A percentile compares a stretch with the other conserved stretches of the same genome.
phyloP scores from a whole-genome alignment of 129 eudicot species.

The Gnaphalium uliginosum region DNA sequence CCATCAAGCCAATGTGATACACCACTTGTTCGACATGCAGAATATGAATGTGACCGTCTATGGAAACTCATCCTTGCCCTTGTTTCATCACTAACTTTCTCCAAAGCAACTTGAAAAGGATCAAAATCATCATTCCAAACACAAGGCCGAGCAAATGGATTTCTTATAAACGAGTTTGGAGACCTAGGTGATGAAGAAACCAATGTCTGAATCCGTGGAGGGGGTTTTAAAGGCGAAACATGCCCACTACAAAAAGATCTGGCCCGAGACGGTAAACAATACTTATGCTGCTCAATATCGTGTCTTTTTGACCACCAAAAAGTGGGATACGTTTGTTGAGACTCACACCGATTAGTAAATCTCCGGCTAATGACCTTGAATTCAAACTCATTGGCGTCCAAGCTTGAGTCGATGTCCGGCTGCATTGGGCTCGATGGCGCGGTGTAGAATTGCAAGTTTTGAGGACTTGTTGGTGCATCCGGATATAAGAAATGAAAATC shows the following conservation, averaged over 20 bases:
- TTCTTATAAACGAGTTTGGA: conserved; percentile 34
- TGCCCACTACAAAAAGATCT: conserved; percentile 9
- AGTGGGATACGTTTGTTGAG: conserved; percentile 3
- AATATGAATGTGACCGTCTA: conserved; percentile 57
- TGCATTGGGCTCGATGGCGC: conserved; percentile 61
- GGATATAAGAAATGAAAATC: conserved; percentile 39
- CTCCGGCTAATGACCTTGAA: conserved; percentile 47
- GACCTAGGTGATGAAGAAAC: conserved; percentile 48
- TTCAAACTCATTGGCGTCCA: conserved; percentile 46
- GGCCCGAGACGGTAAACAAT: not conserved
- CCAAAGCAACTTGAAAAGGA: conserved; percentile 72
- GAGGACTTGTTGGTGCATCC: conserved; percentile 38
- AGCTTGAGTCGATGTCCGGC: not conserved
- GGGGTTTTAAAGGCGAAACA: conserved; percentile 38
- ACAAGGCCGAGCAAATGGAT: conserved; percentile 43
- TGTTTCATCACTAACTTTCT: conserved; percentile 69
- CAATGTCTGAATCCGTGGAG: conserved; percentile 60
- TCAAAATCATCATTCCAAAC: conserved; percentile 78
- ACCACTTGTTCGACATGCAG: conserved; percentile 40
- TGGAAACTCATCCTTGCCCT: conserved; percentile 48
- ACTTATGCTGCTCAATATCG: not conserved
- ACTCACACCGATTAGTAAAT: conserved; percentile 21
- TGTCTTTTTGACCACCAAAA: conserved; percentile 16
- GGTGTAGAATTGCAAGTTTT: conserved; percentile 44
- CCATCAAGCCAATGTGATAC: conserved; percentile 32